Percentiles rank a stretch among this genome's conserved stretches.
phyloP scores from a whole-genome alignment of 345 rosid species.

The rapeseed (Brassica napus) region DNA sequence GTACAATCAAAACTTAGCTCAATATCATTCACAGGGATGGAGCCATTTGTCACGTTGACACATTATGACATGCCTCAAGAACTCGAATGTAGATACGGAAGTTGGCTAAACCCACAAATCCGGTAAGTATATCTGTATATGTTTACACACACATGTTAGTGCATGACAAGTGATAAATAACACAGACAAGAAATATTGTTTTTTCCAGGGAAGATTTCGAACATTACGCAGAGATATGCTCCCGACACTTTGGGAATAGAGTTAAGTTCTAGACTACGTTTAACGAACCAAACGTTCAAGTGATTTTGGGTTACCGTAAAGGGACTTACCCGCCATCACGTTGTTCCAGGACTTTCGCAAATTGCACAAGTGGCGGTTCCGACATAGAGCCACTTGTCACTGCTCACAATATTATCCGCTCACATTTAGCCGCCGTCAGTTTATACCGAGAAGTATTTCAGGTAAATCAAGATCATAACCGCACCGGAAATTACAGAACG shows the following conservation, averaged over 20 bases:
- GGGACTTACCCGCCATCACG: conserved; percentile 64
- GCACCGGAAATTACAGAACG: neutral
- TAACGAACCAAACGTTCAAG: conserved; percentile 66
- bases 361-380: conserved; percentile 56
- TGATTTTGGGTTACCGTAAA: conserved; percentile 46
- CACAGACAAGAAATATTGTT: neutral
- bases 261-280: conserved; percentile 65
- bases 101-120: conserved; percentile 62
- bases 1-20: neutral
- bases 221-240: conserved; percentile 58
- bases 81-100: conserved; percentile 66
- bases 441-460: conserved; percentile 55
- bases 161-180: neutral
- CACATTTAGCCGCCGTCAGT: conserved; percentile 58
- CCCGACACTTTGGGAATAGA: conserved; percentile 54
- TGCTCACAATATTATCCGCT: conserved; percentile 66
- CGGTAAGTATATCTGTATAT: conserved; percentile 34
- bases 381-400: conserved; percentile 54
- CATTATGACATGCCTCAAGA: conserved; percentile 81
- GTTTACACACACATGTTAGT: neutral
- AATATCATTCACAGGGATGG: conserved; percentile 54
- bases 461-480: conserved; percentile 30
- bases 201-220: conserved; percentile 61
- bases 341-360: conserved; percentile 58
- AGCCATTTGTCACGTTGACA: conserved; percentile 70